Evolutionary conservation across 2,329 filamentous ascomycete genomes (phyloP).

Genomic region (Monosporascus sp.): DNA sequence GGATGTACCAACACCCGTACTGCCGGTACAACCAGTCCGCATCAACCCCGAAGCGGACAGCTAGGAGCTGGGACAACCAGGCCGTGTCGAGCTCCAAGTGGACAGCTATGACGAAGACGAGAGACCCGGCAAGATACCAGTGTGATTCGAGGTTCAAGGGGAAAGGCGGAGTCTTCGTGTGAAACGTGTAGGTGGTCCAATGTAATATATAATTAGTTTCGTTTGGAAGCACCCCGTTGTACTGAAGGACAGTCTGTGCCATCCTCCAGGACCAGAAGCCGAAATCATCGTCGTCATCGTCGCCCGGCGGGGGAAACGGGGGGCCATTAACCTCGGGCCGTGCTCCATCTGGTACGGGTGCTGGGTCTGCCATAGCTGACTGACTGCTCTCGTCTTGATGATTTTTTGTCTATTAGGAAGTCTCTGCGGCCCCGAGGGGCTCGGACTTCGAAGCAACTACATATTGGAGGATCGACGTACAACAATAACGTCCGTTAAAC

Average conservation of each 20-base stretch:
- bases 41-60: constrained; percentile 9
- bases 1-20: constrained; percentile 5
- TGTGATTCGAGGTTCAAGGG: constrained; percentile 12
- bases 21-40: constrained; percentile 6
- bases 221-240: background rate
- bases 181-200: background rate
- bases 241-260: background rate
- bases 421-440: background rate
- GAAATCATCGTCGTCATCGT: no score
- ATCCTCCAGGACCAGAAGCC: no score
- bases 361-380: no score
- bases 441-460: background rate
- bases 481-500: background rate
- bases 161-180: constrained; percentile 10
- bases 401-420: no score
- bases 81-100: constrained; percentile 10
- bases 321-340: no score
- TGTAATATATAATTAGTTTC: background rate
- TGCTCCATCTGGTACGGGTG: no score
- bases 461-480: background rate
- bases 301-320: no score
- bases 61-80: constrained; percentile 10
- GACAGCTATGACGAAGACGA: constrained; percentile 7
- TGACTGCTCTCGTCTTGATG: no score
- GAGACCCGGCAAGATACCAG: constrained; percentile 10